phyloP scores from a whole-genome alignment of 192 early-diverging fungal species.

The Coemansia sp. region DNA sequence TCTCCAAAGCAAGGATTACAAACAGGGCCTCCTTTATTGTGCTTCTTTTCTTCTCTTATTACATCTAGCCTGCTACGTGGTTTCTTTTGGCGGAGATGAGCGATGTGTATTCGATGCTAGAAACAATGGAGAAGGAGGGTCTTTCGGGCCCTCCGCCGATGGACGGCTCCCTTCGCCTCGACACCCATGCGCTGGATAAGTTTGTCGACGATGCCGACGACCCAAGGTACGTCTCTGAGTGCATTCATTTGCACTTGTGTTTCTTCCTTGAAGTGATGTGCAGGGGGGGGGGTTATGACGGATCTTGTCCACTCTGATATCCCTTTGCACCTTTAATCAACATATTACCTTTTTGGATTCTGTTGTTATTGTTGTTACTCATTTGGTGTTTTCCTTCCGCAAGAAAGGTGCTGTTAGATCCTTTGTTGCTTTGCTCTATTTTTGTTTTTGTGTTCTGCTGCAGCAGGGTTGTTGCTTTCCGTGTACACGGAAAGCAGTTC shows the following conservation, averaged over 20 bases:
- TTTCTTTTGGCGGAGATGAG: slow-evolving; percentile 32
- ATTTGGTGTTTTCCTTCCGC: neutral
- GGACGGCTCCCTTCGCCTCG: slow-evolving; percentile 53
- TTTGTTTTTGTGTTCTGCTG: neutral
- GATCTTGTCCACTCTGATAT: slow-evolving; percentile 3
- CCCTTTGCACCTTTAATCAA: neutral
- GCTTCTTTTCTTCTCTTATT: neutral
- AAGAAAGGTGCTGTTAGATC: neutral
- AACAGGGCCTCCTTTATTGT: neutral
- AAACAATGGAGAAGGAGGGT: slow-evolving; percentile 50
- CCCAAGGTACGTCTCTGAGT: slow-evolving; percentile 34
- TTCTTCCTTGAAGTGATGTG: neutral
- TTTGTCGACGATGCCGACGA: slow-evolving; percentile 50
- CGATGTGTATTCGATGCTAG: slow-evolving; percentile 51
- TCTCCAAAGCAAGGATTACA: neutral
- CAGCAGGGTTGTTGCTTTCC: neutral
- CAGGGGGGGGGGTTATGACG: neutral
- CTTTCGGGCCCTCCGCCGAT: slow-evolving; percentile 53
- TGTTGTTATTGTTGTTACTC: slow-evolving; percentile 2
- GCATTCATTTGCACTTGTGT: neutral
- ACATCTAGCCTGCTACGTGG: neutral
- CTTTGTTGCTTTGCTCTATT: neutral
- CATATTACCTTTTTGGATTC: neutral
- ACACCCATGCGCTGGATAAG: slow-evolving; percentile 45
- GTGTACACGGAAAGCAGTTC: too few relatives aligned